Evolutionary conservation across 2,329 filamentous ascomycete genomes (phyloP).

Genomic region (Fusarium sp.): DNA sequence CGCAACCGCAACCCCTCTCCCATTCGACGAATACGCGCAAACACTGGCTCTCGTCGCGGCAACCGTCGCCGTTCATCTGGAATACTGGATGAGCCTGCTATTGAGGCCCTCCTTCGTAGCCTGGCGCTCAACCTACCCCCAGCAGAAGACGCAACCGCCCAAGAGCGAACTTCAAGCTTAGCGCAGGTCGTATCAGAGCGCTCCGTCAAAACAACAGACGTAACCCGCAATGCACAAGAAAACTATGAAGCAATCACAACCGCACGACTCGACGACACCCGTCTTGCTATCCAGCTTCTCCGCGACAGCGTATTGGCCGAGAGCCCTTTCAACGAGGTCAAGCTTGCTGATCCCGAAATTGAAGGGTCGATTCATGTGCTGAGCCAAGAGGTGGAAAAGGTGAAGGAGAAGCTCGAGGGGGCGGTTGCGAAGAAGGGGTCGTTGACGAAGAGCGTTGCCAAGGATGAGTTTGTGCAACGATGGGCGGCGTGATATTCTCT

Average conservation of each 20-base stretch:
- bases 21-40: constrained; percentile 46
- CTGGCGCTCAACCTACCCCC: constrained; percentile 58
- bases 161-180: constrained; percentile 47
- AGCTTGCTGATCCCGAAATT: constrained; percentile 65
- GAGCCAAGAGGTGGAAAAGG: constrained; percentile 57
- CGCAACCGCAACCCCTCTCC: constrained; percentile 52
- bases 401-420: constrained; percentile 52
- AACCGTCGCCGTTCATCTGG: constrained; percentile 52
- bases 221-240: constrained; percentile 60
- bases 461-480: constrained; percentile 58
- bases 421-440: constrained; percentile 52
- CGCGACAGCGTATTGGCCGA: constrained; percentile 66
- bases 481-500: constrained; percentile 39
- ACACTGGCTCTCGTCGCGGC: constrained; percentile 34
- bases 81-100: constrained; percentile 51
- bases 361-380: constrained; percentile 62
- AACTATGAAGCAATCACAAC: constrained; percentile 60
- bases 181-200: constrained; percentile 54
- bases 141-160: constrained; percentile 42
- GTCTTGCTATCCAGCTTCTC: constrained; percentile 61
- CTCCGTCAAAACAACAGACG: constrained; percentile 55
- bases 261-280: constrained; percentile 59
- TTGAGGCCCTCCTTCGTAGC: constrained; percentile 61
- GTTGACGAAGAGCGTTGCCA: constrained; percentile 57
- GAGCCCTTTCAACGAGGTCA: constrained; percentile 60